Evolutionary conservation across 2,329 filamentous ascomycete genomes (phyloP), one percentile per base, ranked within the genome.

Genomic region (Venturia aucupariae): DNA sequence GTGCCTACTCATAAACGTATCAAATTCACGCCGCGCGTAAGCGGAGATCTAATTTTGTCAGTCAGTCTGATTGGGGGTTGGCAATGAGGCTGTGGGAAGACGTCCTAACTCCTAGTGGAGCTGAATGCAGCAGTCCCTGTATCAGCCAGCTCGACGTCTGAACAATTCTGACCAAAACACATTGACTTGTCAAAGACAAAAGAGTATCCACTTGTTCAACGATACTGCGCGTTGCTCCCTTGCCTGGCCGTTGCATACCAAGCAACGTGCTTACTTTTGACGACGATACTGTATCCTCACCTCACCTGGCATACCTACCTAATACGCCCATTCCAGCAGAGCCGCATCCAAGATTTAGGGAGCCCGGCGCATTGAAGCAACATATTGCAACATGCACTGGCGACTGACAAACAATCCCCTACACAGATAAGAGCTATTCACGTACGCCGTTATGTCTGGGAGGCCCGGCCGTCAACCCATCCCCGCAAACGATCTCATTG

Each of bases 401-500:
- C 59, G n/a, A 61, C 27, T 22, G 22, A 41, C 27, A 41, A 6
- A 32, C 59, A 30, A 27, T 22, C 59, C 24, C 38, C 7, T 42
- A 38, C n/a, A 61, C 35, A 61, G 59, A 61, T 61, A 61, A 61
- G 38, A 41, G 59, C 59, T 19, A 30, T 30, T 13, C 32, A 60
- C n/a, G 17, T 7, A 11, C 62, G 72, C 72, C 71, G 74, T 70
- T 65, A 81, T 81, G 79, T 77, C 78, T 73, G 81, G 81, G 74
- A 80, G 83, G 72, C 78, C 79, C 72, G 79, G 78, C 74, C 76
- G 76, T 74, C 76, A 78, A 73, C 73, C 77, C 73, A 75, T 77
- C 72, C 74, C 69, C 61, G 32, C 46, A 63, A 75, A 79, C 70
- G 82, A 91, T 67, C 81, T 92, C 65, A 85, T 92, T 73, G 89